Conservation (phyloP, 78 protist species). For the Planoprotostelium fungivorum region DNA sequence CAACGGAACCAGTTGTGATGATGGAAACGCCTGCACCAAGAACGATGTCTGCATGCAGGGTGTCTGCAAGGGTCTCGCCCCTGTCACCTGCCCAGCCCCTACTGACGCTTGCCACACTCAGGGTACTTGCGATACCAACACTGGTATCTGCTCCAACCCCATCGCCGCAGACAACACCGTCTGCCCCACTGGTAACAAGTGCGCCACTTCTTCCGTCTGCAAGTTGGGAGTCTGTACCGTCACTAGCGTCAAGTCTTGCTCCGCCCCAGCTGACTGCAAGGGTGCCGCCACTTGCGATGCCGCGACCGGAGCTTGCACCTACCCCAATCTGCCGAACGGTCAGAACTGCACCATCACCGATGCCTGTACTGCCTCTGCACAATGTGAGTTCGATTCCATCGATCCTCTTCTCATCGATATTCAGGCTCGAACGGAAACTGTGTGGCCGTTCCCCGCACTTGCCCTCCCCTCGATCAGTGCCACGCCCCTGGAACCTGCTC, state of each 20-base stretch:
- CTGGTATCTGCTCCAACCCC: background rate
- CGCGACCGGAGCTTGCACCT: background rate
- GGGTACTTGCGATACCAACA: background rate
- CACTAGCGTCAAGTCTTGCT: background rate
- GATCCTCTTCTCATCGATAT: too few relatives aligned
- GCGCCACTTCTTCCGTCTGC: constrained; percentile 4
- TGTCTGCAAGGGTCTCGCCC: background rate
- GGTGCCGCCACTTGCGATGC: background rate
- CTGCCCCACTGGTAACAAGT: constrained; percentile 7
- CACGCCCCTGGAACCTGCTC: background rate
- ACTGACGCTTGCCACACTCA: background rate
- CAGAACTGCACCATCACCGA: constrained; percentile 5
- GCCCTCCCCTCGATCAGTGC: background rate
- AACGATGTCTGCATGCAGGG: background rate
- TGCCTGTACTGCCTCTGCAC: background rate
- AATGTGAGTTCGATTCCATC: background rate
- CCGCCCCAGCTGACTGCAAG: background rate
- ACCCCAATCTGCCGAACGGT: background rate
- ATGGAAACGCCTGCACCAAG: constrained; percentile 15
- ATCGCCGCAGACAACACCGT: background rate
- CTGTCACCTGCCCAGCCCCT: background rate
- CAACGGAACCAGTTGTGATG: constrained; percentile 13
- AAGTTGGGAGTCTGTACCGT: background rate
- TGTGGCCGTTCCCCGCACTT: background rate
- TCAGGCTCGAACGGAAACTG: constrained; percentile 3